Evolutionary conservation across 2,329 filamentous ascomycete species (phyloP).

Genomic region (Clonostachys byssicola): DNA sequence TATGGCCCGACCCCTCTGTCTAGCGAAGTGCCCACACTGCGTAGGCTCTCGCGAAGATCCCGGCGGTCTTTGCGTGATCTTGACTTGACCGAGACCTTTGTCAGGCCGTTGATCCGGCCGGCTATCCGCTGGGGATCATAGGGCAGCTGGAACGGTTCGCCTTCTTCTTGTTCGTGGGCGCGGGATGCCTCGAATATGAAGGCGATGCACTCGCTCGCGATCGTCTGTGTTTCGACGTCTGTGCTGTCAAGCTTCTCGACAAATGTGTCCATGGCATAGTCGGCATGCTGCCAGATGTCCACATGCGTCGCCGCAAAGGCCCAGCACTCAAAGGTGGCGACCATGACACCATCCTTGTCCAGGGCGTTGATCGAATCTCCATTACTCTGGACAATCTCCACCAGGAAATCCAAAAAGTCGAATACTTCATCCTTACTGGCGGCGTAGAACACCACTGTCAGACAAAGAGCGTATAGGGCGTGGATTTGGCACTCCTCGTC

Average conservation of each 20-base stretch:
- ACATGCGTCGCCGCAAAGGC: conserved; percentile 74
- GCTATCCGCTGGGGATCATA: conserved; percentile 46
- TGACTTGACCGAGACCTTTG: conserved; percentile 40
- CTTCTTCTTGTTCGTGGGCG: conserved; percentile 41
- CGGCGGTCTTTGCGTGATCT: conserved; percentile 45
- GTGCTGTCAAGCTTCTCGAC: conserved; percentile 79
- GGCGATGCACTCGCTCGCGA: conserved; percentile 76
- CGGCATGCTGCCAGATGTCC: conserved; percentile 69
- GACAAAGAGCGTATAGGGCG: conserved; percentile 68
- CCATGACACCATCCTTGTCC: conserved; percentile 67
- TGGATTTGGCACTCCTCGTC: conserved; percentile 62
- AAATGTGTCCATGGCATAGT: conserved; percentile 73
- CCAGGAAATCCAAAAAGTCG: conserved; percentile 69
- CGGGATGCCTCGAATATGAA: conserved; percentile 72
- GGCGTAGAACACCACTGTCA: conserved; percentile 73
- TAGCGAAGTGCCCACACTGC: conserved; percentile 49
- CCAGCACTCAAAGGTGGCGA: conserved; percentile 74
- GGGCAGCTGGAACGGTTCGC: conserved; percentile 41
- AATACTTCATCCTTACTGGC: conserved; percentile 63
- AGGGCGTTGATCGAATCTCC: conserved; percentile 67
- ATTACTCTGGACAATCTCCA: conserved; percentile 77
- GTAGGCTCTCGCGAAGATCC: conserved; percentile 41
- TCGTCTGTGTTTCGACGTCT: conserved; percentile 69
- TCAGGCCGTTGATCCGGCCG: conserved; percentile 41
- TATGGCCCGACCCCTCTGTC: conserved; percentile 49